Base-by-base conservation (phyloP, 1,284 basidiomycete species). In the Cryptococcus hybrid region DNA sequence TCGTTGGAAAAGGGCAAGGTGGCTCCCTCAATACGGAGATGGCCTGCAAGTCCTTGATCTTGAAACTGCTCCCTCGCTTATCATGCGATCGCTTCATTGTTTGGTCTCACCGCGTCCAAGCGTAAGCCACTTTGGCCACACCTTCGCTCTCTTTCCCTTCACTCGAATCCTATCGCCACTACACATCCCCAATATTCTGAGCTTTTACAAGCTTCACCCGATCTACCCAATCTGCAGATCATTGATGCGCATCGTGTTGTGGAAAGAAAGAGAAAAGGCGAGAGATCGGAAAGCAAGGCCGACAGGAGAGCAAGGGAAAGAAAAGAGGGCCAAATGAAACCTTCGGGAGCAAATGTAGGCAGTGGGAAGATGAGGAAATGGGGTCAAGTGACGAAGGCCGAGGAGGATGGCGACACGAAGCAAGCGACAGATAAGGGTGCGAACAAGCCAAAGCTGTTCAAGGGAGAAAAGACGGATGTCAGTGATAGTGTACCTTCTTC, bases 11-110 rank as follows among this genome's bases (percentile, higher is more conserved):
- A 43, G 37, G 44, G 12, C 40, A 52, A 7, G 48, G 51, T n/a
- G 57, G 52, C 30, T 35, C 34, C 2, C 45, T 3, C 54, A 58
- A 3, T 18, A 51, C 38, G 75, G 75, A 3, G 70, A 72, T 47
- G 75, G 75, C 7, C 62, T 77, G 12, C 71, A 75, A 55, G 68
- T 68, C 0, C 66, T 77, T 40, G 75, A 77, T 55, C 52, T 75
- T 1, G 75, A 24, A 74, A 72, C 55, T 77, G 75, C 52, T 68
- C 71, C 2, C 60, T 77, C 9, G 47, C 67, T n/a, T 67, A 60
- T 39, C 34, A 55, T 1, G 56, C 68, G 8, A 55, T 73, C 7
- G 51, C 62, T 3, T 13, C 54, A 0, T 8, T 67, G 7, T 71
- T 72, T 49, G 65, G 61, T 30, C 51, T 70, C 7, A 45, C 49